phyloP scores from a whole-genome alignment of 352 stramenopile species.

The Phytophthora macrochlamydospora region DNA sequence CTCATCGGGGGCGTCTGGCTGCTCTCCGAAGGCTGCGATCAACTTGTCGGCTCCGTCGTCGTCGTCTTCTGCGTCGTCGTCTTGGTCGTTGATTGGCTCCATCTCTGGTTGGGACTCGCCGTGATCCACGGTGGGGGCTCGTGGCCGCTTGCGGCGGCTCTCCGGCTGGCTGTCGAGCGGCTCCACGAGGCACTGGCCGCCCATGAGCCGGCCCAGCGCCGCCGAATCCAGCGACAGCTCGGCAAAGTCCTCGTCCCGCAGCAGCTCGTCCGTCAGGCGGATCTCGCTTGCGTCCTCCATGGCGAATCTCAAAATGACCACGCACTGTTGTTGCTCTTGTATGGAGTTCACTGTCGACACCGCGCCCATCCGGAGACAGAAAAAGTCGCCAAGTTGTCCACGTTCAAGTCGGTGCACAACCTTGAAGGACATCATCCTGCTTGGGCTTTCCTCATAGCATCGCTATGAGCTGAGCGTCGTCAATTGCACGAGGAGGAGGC shows the following conservation, averaged over 20 bases:
- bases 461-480: too few species aligned
- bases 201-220: constrained; percentile 47
- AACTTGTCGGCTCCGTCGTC: constrained; percentile 44
- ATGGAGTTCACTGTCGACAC: not conserved
- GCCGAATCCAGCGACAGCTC: constrained; percentile 40
- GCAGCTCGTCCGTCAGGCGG: constrained; percentile 13
- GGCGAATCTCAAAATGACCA: constrained; percentile 1
- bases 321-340: not conserved
- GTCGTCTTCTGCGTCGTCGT: constrained; percentile 17
- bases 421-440: too few species aligned
- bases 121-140: constrained; percentile 17
- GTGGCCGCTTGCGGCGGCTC: constrained; percentile 31
- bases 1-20: constrained; percentile 24
- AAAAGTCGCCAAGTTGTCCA: not conserved
- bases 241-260: constrained; percentile 40
- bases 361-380: not conserved
- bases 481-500: not conserved
- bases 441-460: too few species aligned
- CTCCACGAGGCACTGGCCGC: constrained; percentile 49
- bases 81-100: constrained; percentile 26
- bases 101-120: constrained; percentile 1
- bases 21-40: constrained; percentile 38
- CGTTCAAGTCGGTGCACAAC: not conserved
- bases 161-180: constrained; percentile 31
- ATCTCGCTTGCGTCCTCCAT: not conserved